Percentiles rank a stretch among this genome's conserved stretches.
Conservation (phyloP, 768 basidiomycete species). For the Dentipellis fragilis region DNA sequence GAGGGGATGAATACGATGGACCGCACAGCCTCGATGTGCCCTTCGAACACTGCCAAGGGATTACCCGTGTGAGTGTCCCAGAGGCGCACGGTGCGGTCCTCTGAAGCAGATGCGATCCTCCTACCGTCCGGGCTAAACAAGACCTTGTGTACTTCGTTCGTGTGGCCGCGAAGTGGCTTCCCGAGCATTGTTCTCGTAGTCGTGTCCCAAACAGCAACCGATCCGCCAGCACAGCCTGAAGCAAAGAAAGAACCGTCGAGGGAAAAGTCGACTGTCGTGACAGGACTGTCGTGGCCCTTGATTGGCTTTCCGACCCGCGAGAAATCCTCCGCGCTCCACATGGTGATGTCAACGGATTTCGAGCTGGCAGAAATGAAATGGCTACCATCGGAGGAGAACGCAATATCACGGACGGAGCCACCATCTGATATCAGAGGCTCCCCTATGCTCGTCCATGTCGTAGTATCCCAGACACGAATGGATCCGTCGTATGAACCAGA, state of each 20-base stretch:
- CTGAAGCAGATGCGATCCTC: neutral
- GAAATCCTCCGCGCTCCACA: neutral
- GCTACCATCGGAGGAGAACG: neutral
- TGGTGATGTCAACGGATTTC: neutral
- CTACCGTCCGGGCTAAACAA: neutral
- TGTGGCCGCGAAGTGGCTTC: neutral
- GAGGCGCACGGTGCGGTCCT: neutral
- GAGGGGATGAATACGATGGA: neutral
- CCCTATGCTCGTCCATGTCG: neutral
- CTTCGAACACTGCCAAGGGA: neutral
- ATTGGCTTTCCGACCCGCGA: neutral
- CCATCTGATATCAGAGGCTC: neutral
- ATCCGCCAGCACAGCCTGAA: neutral
- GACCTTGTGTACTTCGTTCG: neutral
- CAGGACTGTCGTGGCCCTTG: neutral
- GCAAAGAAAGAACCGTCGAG: neutral
- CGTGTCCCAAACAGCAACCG: neutral
- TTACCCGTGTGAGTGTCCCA: neutral
- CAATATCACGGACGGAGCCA: neutral
- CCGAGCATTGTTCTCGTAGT: neutral
- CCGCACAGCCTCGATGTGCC: neutral
- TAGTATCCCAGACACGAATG: neutral
- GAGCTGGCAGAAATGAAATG: neutral
- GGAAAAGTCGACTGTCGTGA: neutral
- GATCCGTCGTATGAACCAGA: neutral